These are phyloP conservation scores for Penicillium pancosmium DNA, from an alignment of 495 filamentous ascomycete species.

Conservation along the genomic window DNA sequence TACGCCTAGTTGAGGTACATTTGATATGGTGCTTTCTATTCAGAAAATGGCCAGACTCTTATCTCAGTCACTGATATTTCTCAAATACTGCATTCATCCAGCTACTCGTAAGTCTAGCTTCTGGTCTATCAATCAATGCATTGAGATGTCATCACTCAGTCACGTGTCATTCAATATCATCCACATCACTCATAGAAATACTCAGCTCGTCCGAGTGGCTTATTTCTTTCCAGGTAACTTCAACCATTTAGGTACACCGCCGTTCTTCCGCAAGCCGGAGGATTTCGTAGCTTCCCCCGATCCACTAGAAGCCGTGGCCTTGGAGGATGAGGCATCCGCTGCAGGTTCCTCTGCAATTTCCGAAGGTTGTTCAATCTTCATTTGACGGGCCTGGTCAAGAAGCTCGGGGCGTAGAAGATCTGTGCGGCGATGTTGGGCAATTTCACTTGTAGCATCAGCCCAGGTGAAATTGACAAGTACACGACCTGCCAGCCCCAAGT, in stretches of 20 bases:
- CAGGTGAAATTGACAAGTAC: constrained; percentile 80
- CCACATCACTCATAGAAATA: constrained; percentile 13
- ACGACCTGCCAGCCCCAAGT: constrained; percentile 67
- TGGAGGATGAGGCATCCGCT: constrained; percentile 27
- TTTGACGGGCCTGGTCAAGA: constrained; percentile 64
- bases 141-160: background rate
- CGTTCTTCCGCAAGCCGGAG: constrained; percentile 42
- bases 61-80: background rate
- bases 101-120: background rate
- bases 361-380: constrained; percentile 57
- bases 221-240: constrained; percentile 65
- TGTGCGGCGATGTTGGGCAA: constrained; percentile 37
- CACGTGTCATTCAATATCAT: constrained; percentile 8
- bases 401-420: constrained; percentile 67
- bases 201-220: constrained; percentile 2
- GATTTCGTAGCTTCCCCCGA: constrained; percentile 48
- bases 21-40: too few relatives aligned
- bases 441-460: constrained; percentile 60
- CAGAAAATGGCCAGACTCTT: background rate
- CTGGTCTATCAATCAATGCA: background rate
- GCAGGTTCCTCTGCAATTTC: constrained; percentile 47
- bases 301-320: constrained; percentile 30
- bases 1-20: too few relatives aligned
- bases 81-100: background rate
- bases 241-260: constrained; percentile 68